Evolutionary conservation across 345 rosid genomes (phyloP).

Genomic region (Psidium guajava): DNA sequence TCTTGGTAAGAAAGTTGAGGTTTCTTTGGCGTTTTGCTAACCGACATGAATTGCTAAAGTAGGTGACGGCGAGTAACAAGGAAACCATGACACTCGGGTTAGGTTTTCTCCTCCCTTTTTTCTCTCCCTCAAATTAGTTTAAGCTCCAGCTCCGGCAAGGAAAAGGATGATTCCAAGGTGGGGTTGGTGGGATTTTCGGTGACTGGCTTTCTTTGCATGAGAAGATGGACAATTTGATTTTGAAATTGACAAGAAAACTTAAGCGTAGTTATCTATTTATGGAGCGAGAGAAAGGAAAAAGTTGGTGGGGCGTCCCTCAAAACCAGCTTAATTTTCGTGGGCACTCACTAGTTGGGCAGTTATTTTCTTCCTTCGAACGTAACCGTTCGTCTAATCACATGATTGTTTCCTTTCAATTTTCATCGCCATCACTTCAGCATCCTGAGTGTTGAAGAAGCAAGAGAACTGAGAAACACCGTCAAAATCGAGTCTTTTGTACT

Average conservation of each 20-base stretch:
- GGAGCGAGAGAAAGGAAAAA: not conserved
- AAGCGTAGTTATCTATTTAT: not conserved
- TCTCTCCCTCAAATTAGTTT: not conserved
- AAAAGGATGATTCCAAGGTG: not conserved
- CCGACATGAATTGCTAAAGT: not conserved
- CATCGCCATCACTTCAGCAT: not conserved
- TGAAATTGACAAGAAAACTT: not conserved
- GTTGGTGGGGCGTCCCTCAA: not conserved
- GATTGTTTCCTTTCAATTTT: not conserved
- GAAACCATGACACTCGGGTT: not conserved
- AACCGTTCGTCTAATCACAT: not conserved
- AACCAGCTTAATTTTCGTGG: not conserved
- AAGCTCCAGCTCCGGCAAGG: not conserved
- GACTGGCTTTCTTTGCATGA: not conserved
- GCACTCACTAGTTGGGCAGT: not conserved
- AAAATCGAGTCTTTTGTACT: not conserved
- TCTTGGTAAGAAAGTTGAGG: not conserved
- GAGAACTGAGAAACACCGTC: not conserved
- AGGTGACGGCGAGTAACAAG: not conserved
- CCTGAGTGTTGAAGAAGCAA: not conserved
- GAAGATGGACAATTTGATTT: not conserved
- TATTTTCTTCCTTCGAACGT: not conserved
- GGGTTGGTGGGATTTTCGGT: slow-evolving; percentile 1
- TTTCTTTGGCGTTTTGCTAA: not conserved
- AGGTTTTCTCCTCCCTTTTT: not conserved